These are phyloP conservation scores for Camellia granthamiana DNA, from an alignment of 148 eudicot species.

Conservation along the genomic window DNA sequence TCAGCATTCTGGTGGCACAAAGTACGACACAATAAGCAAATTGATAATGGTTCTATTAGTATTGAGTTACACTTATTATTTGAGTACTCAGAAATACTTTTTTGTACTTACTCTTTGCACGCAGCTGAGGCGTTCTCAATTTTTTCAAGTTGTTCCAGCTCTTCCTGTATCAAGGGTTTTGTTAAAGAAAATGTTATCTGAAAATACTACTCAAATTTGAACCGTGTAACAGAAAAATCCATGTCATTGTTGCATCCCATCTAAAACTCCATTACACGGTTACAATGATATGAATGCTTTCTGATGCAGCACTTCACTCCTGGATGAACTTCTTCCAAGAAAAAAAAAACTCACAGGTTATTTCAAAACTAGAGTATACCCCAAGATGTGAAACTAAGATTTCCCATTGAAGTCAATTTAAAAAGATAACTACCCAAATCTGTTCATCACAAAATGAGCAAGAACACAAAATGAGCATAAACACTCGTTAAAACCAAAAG, in stretches of 20 bases:
- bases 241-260: neutral
- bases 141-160: constrained; percentile 71
- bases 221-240: neutral
- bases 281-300: neutral
- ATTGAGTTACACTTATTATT: neutral
- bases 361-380: neutral
- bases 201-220: neutral
- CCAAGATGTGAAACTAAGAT: neutral
- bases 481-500: too few relatives aligned
- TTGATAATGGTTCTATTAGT: neutral
- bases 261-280: neutral
- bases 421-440: neutral
- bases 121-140: constrained; percentile 60
- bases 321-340: neutral
- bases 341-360: neutral
- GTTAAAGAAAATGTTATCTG: neutral
- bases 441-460: too few relatives aligned
- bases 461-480: too few relatives aligned
- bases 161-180: constrained; percentile 51
- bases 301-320: neutral
- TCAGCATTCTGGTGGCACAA: constrained; percentile 43
- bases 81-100: neutral
- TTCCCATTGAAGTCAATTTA: neutral
- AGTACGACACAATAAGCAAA: neutral
- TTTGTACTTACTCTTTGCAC: constrained; percentile 71